Percentiles rank a stretch among this genome's conserved stretches.
Evolutionary conservation across 2,329 filamentous ascomycete species (phyloP).

Genomic region (Tricladium varicosporioides): DNA sequence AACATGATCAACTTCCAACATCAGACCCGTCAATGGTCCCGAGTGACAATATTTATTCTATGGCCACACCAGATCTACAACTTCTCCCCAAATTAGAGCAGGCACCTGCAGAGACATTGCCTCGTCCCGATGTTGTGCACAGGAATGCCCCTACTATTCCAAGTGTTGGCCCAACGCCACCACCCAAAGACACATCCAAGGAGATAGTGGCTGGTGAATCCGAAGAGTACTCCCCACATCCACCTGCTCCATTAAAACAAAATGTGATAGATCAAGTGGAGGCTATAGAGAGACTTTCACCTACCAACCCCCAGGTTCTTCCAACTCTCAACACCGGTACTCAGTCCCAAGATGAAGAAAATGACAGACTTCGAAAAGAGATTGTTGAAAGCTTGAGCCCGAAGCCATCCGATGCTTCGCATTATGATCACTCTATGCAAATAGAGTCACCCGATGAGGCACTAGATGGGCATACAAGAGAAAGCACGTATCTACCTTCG

Average conservation of each 20-base stretch:
- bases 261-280: constrained; percentile 1
- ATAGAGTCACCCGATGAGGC: constrained; percentile 19
- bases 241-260: constrained; percentile 15
- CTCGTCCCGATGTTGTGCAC: constrained; percentile 25
- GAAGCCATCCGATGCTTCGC: constrained; percentile 32
- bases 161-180: constrained; percentile 44
- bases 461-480: constrained; percentile 35
- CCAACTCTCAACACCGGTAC: constrained; percentile 25
- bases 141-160: constrained; percentile 34
- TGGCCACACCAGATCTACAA: constrained; percentile 25
- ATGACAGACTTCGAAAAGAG: constrained; percentile 69
- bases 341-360: constrained; percentile 51
- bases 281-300: constrained; percentile 7
- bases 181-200: constrained; percentile 42
- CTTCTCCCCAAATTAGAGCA: constrained; percentile 22
- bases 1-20: constrained; percentile 19
- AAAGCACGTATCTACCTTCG: constrained; percentile 62
- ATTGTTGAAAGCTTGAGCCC: constrained; percentile 69
- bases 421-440: constrained; percentile 11
- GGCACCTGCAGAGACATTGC: constrained; percentile 22
- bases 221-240: constrained; percentile 17
- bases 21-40: constrained; percentile 25
- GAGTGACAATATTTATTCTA: constrained; percentile 24
- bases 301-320: constrained; percentile 14
- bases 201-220: constrained; percentile 1